Evolutionary conservation across 1,284 basidiomycete species (phyloP), one percentile per base, ranked within the genome.

Genomic region (Cryptococcus wingfieldii): DNA sequence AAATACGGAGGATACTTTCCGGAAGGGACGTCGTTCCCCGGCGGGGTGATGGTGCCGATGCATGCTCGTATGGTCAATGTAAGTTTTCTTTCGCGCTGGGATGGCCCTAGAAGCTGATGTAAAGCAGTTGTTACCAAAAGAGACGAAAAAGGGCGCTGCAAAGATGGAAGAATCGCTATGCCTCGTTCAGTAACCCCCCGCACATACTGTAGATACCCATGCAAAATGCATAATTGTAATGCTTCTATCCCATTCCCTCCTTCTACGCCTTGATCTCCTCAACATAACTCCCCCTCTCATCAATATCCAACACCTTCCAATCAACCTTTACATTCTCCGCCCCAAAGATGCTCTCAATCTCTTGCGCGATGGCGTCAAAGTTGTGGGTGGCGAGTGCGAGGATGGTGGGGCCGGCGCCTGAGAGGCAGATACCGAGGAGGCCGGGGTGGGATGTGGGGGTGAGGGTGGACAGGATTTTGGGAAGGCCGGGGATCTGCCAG

Each of bases 381-480:
- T 87, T 86, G 47, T 80, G 79, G 0, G 90, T 95, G 0, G 95
- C 94, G n/a, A 99, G 83, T 0, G 96, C 96, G 54, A 99, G 83
- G 64, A 98, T 97, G 2, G 96, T 98, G 1, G 96, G 96, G 0
- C 96, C 96, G 1, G 96, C 96, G 8, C 96, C 96, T 1, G 94
- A 98, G 31, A 99, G 84, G 74, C 96, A 98, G 62, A 98, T 98
- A 6, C 96, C 96, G 18, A 98, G 82, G 4, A 99, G 80, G 12
- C 96, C 96, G 0, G 91, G 90, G 77, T 98, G 94, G 0, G 88
- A 86, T 14, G 82, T 69, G 6, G 94, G 94, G 0, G 92, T 96
- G 54, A 98, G 87, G 16, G 83, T 82, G 28, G 88, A 87, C 13
- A 95, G 90, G 47, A 97, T 90, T 70, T 89, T 87, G 12, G 90